Percentiles rank a stretch among this genome's conserved stretches.
phyloP scores from a whole-genome alignment of 352 stramenopile genomes.

The Phytophthora sp. region DNA sequence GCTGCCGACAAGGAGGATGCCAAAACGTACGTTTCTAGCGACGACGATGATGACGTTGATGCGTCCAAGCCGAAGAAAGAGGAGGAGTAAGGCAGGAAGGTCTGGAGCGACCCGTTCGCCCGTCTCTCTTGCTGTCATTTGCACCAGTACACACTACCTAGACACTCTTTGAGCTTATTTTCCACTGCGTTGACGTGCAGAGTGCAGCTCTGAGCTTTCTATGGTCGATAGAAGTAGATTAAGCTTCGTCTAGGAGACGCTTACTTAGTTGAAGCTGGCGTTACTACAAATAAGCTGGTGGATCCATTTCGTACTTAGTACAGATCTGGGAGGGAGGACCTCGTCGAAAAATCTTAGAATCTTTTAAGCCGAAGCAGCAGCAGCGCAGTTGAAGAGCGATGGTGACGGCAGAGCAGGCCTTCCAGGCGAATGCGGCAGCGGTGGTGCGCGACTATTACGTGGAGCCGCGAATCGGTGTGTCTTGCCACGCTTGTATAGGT shows the following conservation, averaged over 20 bases:
- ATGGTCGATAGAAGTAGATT: no score
- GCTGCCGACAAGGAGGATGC: slow-evolving; percentile 31
- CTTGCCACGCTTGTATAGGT: neutral
- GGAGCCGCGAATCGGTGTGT: slow-evolving; percentile 81
- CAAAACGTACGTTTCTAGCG: slow-evolving; percentile 1
- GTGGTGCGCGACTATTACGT: slow-evolving; percentile 90
- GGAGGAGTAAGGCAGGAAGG: slow-evolving; percentile 30
- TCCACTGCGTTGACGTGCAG: neutral
- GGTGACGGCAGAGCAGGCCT: slow-evolving; percentile 72
- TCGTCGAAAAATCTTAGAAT: slow-evolving; percentile 33
- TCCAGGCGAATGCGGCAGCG: slow-evolving; percentile 76
- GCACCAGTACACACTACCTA: slow-evolving; percentile 34
- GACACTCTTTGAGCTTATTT: slow-evolving; percentile 15
- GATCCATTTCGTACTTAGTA: slow-evolving; percentile 31
- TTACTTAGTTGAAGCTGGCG: slow-evolving; percentile 22
- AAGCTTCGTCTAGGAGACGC: no score
- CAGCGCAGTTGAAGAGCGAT: slow-evolving; percentile 44
- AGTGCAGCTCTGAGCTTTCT: neutral
- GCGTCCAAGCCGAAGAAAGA: slow-evolving; percentile 21
- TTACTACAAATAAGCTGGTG: no score
- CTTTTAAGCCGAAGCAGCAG: slow-evolving; percentile 22
- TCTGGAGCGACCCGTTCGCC: neutral
- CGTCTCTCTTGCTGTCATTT: slow-evolving; percentile 11
- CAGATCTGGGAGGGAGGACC: neutral
- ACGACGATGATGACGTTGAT: slow-evolving; percentile 18